A percentile compares a stretch with the other conserved stretches of the same genome.
Conservation (phyloP, 2,329 filamentous ascomycete species). For the Plenodomus biglobosus region DNA sequence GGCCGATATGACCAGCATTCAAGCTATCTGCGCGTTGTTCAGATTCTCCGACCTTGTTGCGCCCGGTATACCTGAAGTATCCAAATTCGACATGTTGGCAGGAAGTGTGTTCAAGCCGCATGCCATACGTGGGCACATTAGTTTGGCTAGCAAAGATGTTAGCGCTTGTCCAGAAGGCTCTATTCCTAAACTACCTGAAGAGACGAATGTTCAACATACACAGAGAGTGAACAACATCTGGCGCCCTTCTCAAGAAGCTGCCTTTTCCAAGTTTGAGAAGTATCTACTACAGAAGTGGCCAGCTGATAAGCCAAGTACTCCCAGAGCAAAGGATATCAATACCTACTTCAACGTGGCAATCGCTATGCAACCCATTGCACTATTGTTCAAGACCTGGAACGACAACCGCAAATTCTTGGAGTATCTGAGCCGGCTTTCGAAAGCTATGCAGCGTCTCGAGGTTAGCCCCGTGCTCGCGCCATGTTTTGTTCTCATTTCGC, state of each 20-base stretch:
- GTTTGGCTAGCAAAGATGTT: no score
- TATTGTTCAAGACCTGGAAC: conserved; percentile 28
- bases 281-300: conserved; percentile 26
- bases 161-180: no score
- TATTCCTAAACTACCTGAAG: no score
- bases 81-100: conserved; percentile 7
- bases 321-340: neutral
- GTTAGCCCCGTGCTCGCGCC: no score
- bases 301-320: conserved; percentile 7
- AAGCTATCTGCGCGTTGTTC: conserved; percentile 26
- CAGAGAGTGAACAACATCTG: conserved; percentile 16
- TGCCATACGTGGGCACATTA: no score
- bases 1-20: conserved; percentile 25
- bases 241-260: conserved; percentile 5
- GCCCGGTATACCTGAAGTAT: conserved; percentile 9
- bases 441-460: conserved; percentile 11
- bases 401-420: conserved; percentile 45
- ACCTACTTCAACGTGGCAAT: conserved; percentile 16
- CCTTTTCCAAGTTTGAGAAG: conserved; percentile 12
- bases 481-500: no score
- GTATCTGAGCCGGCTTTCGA: conserved; percentile 27
- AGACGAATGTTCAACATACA: no score
- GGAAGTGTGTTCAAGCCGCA: conserved; percentile 11
- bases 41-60: conserved; percentile 6
- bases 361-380: conserved; percentile 20